phyloP scores from a whole-genome alignment of 352 stramenopile species.

The Pythium diclinum region DNA sequence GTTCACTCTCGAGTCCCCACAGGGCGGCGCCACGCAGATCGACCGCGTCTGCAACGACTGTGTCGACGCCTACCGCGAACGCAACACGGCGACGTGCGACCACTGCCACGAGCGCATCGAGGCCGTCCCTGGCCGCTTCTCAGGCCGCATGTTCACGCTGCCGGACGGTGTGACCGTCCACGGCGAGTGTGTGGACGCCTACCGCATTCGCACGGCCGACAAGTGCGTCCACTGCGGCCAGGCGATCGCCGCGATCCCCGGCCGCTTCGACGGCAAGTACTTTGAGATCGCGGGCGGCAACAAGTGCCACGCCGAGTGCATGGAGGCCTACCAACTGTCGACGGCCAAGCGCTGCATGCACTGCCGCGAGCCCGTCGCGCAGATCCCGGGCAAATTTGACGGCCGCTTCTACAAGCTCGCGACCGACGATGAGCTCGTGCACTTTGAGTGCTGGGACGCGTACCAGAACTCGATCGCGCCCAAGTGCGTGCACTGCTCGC shows the following conservation, averaged over 20 bases:
- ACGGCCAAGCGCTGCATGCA: slow-evolving; percentile 75
- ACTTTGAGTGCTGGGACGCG: slow-evolving; percentile 85
- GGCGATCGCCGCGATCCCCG: slow-evolving; percentile 72
- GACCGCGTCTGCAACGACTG: slow-evolving; percentile 83
- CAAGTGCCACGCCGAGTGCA: slow-evolving; percentile 82
- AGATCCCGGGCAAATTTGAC: slow-evolving; percentile 67
- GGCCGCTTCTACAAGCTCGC: slow-evolving; percentile 85
- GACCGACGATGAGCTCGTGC: slow-evolving; percentile 49
- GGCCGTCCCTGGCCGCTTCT: slow-evolving; percentile 69
- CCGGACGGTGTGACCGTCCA: slow-evolving; percentile 73
- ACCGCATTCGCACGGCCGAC: slow-evolving; percentile 75
- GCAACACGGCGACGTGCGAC: slow-evolving; percentile 70
- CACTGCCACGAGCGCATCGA: slow-evolving; percentile 79
- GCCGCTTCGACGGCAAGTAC: slow-evolving; percentile 76
- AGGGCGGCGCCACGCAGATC: slow-evolving; percentile 33
- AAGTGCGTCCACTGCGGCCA: slow-evolving; percentile 79
- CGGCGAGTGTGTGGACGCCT: slow-evolving; percentile 84
- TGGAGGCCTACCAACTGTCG: slow-evolving; percentile 69
- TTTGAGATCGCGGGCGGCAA: slow-evolving; percentile 62
- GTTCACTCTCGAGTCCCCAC: slow-evolving; percentile 24
- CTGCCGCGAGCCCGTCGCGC: slow-evolving; percentile 65
- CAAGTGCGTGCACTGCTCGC: slow-evolving; percentile 73
- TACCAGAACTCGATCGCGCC: slow-evolving; percentile 72
- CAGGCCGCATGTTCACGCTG: slow-evolving; percentile 75
- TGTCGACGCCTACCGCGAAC: slow-evolving; percentile 65